A percentile compares a stretch with the other conserved stretches of the same genome.
phyloP scores from a whole-genome alignment of 345 rosid species.

The Odontarrhena argentea region DNA sequence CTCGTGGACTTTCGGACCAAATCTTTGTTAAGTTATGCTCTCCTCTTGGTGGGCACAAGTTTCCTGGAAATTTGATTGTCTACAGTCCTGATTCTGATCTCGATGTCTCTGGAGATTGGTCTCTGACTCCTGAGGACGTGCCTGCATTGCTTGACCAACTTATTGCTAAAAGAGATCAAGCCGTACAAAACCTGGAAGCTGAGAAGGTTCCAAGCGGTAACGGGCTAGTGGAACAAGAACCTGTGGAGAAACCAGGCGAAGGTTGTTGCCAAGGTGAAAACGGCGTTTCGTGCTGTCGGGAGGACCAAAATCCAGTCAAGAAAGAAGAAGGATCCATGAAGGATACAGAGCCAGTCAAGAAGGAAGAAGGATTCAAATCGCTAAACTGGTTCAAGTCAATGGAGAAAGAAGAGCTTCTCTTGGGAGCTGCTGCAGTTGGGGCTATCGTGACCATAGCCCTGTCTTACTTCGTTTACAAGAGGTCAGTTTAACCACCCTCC shows the following conservation, averaged over 20 bases:
- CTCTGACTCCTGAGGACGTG: slow-evolving; percentile 88
- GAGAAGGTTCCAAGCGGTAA: slow-evolving; percentile 49
- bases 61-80: slow-evolving; percentile 87
- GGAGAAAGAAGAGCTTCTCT: slow-evolving; percentile 64
- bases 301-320: slow-evolving; percentile 38
- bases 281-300: slow-evolving; percentile 73
- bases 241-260: slow-evolving; percentile 41
- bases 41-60: slow-evolving; percentile 93
- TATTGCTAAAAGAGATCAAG: slow-evolving; percentile 65
- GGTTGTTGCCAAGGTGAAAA: slow-evolving; percentile 81
- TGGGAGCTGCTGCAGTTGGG: slow-evolving; percentile 64
- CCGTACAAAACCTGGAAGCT: slow-evolving; percentile 32
- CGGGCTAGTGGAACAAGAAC: slow-evolving; percentile 21
- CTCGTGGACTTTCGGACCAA: slow-evolving; percentile 63
- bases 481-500: slow-evolving; percentile 48
- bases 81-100: slow-evolving; percentile 70
- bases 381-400: slow-evolving; percentile 51
- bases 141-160: slow-evolving; percentile 88
- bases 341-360: slow-evolving; percentile 40
- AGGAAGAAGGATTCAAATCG: slow-evolving; percentile 34
- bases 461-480: slow-evolving; percentile 70
- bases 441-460: slow-evolving; percentile 72
- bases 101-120: slow-evolving; percentile 79
- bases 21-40: slow-evolving; percentile 77
- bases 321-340: too few species aligned